These are phyloP conservation scores for Spathaspora arborariae DNA, from an alignment of 805 yeast genomes.

Conservation along the genomic window DNA sequence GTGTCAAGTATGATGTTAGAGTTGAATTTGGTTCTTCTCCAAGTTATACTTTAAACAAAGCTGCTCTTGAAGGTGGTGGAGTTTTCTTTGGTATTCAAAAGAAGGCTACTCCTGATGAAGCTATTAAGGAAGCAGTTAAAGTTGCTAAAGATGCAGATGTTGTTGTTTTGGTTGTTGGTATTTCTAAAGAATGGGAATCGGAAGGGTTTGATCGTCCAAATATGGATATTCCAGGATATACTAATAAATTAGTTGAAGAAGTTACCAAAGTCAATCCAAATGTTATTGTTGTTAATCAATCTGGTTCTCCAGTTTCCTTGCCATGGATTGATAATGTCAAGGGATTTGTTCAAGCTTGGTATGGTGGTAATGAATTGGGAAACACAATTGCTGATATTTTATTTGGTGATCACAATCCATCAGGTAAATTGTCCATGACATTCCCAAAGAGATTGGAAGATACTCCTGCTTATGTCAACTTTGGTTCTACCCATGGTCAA, in stretches of 20 bases:
- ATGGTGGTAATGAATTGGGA: slow-evolving; percentile 52
- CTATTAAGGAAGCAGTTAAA: slow-evolving; percentile 21
- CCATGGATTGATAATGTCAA: slow-evolving; percentile 29
- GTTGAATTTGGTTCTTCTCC: slow-evolving; percentile 45
- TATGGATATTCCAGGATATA: slow-evolving; percentile 28
- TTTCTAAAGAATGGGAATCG: slow-evolving; percentile 27
- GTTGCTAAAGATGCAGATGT: slow-evolving; percentile 25
- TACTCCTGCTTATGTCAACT: slow-evolving; percentile 28
- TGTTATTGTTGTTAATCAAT: slow-evolving; percentile 29
- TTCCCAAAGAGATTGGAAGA: slow-evolving; percentile 20
- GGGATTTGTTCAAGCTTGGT: slow-evolving; percentile 47
- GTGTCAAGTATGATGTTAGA: slow-evolving; percentile 39
- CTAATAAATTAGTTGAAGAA: slow-evolving; percentile 22
- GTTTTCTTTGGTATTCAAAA: slow-evolving; percentile 18
- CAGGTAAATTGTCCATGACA: slow-evolving; percentile 45
- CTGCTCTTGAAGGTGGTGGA: slow-evolving; percentile 20
- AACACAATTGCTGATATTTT: slow-evolving; percentile 58
- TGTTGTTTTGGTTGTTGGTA: slow-evolving; percentile 25
- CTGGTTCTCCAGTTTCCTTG: slow-evolving; percentile 30
- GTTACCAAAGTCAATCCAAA: slow-evolving; percentile 25
- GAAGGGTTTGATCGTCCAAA: slow-evolving; percentile 29
- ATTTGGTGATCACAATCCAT: slow-evolving; percentile 57
- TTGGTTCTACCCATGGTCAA: slow-evolving; percentile 25
- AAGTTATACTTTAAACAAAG: slow-evolving; percentile 22
- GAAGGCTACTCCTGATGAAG: slow-evolving; percentile 20